Base-by-base conservation (phyloP, 371 early-diverging fungal species). In the Zancudomyces culisetae region DNA sequence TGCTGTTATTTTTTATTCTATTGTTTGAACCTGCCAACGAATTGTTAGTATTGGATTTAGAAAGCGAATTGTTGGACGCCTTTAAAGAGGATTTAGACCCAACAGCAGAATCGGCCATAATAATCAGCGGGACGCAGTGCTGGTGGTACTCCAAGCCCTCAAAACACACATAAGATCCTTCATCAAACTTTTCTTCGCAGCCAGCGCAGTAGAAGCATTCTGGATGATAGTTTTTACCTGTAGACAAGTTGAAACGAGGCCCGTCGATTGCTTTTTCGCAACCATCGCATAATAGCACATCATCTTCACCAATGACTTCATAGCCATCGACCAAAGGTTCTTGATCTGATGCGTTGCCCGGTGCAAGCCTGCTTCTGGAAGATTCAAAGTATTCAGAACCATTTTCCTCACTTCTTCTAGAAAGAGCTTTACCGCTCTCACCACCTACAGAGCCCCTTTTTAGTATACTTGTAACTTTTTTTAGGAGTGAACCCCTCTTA, bases 171-270 rank as follows among this genome's bases (percentile, higher is more conserved):
- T 67, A 61, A 22, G 63, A 60, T 2, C 76, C 74, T 45, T 80
- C 74, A 15, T 75, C 78, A 49, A 83, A 81, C 23, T 71, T 68
- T 40, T 66, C 67, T 19, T 65, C 63, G 56, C 84, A 83, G 20
- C 75, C 79, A 13, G 74, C 66, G 45, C 84, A 83, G 0, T 72
- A 64, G 47, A 83, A 76, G 56, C 84, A 83, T 8, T 71, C 62
- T n/a, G 76, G 74, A 56, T 83, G 84, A 51, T 74, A 79, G 53
- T 64, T 60, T 50, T 72, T 72, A 21, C 75, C 75, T 45, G 69
- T 73, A 30, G 77, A 70, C 6, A 76, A 58, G 43, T 70, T 66
- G 57, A 76, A 70, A 21, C 73, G 64, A 8, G 69, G 71, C 35
- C 71, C 76, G 0, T 60, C 56, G 12, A 76, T 62, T 22, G 49